Base-by-base conservation (phyloP, 164 flowering plant genomes). In the Stephania japonica region DNA sequence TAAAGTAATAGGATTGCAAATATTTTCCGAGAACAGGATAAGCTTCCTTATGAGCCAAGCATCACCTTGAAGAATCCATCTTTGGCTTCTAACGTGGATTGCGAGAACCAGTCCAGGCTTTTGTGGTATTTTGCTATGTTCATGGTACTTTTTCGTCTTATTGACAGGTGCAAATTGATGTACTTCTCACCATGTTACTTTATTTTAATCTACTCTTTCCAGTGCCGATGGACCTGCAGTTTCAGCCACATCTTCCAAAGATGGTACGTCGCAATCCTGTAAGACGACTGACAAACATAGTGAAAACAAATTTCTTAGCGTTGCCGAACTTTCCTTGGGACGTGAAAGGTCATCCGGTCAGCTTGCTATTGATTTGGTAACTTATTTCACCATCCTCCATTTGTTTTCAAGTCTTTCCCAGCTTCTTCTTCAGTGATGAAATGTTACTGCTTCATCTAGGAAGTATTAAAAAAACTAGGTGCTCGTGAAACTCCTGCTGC, bases 391-490 rank as follows among this genome's bases (percentile, higher is more conserved):
- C 32, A 11, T 13, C 61, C 44, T 65, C 69, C 43, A 5, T 18
- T 73, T 18, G 42, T 23, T 11, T 65, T 69, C 49, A 43, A 6
- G 1, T 67, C 23, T 32, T 73, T 24, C 24, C 42, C 23, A 56
- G 25, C 63, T 16, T 70, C 9, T 27, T 14, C 16, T 73, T 14
- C 5, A 26, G 47, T 69, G 42, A 71, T 61, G 53, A 53, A 5
- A 50, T 70, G 7, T 66, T 61, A n/a, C 3, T 32, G 12, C 43
- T 53, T 70, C 70, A 69, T 43, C 59, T 72, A 96, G 96, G 90
- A 83, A 79, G 89, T 92, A 9, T 82, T 96, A 38, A 92, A 84
- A 86, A 97, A 91, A 77, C 79, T 96, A 41, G 87, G 80, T 77
- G 83, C 88, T 25, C 79, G 75, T 78, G 86, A 86, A 61, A 73